Conservation (phyloP, 371 early-diverging fungal genomes). For the Dichotomocladium elegans region DNA sequence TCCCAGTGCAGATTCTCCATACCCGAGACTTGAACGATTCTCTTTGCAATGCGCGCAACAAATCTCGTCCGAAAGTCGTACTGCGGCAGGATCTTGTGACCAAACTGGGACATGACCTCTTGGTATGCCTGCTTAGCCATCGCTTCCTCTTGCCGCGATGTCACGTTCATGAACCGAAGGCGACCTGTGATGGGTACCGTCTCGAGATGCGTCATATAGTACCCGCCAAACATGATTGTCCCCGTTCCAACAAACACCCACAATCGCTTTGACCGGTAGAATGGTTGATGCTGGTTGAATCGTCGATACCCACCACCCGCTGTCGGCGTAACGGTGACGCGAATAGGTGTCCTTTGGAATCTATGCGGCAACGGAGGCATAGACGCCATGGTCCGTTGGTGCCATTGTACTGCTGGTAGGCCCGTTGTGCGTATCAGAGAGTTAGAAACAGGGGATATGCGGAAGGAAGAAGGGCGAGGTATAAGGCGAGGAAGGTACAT, state of each 20-base stretch:
- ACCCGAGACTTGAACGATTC: slow-evolving; percentile 70
- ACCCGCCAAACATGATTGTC: slow-evolving; percentile 45
- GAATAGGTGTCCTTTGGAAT: not conserved
- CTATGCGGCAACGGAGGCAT: no score
- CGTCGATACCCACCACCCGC: slow-evolving; percentile 20
- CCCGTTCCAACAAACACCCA: slow-evolving; percentile 41
- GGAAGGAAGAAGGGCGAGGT: no score
- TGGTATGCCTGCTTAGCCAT: slow-evolving; percentile 67
- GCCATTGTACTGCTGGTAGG: no score
- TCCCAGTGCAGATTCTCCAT: slow-evolving; percentile 71
- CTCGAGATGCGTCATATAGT: slow-evolving; percentile 63
- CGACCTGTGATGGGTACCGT: slow-evolving; percentile 63
- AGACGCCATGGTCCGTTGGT: no score
- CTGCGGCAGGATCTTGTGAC: slow-evolving; percentile 54
- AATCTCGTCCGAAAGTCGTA: slow-evolving; percentile 55
- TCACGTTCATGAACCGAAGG: slow-evolving; percentile 59
- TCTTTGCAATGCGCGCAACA: slow-evolving; percentile 61
- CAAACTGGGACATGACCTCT: slow-evolving; percentile 63
- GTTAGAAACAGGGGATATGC: no score
- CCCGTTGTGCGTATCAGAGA: no score
- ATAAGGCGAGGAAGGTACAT: no score
- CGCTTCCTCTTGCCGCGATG: slow-evolving; percentile 55
- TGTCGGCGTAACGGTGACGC: not conserved
- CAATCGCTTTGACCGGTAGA: slow-evolving; percentile 28
- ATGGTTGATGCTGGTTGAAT: slow-evolving; percentile 24